Base-by-base conservation (phyloP, 202 grass and related monocot genomes). In the Setaria viridis region DNA sequence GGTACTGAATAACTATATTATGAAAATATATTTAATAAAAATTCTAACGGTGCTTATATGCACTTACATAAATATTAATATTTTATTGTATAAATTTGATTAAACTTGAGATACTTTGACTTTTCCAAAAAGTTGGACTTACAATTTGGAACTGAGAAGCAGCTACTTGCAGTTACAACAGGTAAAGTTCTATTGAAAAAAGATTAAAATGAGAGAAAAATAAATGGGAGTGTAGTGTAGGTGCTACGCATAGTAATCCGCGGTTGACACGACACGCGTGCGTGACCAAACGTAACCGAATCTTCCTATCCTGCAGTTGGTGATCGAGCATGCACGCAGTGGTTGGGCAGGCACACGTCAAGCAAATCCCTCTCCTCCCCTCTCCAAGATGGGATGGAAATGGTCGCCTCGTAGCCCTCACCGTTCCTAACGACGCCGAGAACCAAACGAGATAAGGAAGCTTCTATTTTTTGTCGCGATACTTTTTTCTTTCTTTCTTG, bases 321-420 rank as follows among this genome's bases (percentile, higher is more conserved):
- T 85, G 83, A 59, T 29, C 47, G 83, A 59, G 47, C 46, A 73
- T 11, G 49, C 71, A 74, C 48, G 71, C 70, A 47, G 76, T 67
- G 48, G 84, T 81, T 81, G 77, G 13, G 78, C 25, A 32, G 70
- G 45, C 78, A 59, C 50, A 62, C 62, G 42, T 59, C 70, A 81
- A 75, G n/a, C 30, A 33, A 76, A 19, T 58, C 20, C 67, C 33
- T 66, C 33, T 66, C 59, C 48, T 51, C 25, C 33, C 17, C 68
- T 34, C 14, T 7, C 25, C 70, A 33, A 21, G 73, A 13, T 17
- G 3, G 2, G 20, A 17, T 35, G 71, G 75, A 83, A 53, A 77
- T 32, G 54, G 78, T 75, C 70, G 56, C 19, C 16, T 59, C 16
- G 17, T 19, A 32, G 25, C 21, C 47, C 45, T 71, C 42, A 0